Evolutionary conservation across 306 rosid species (phyloP), one percentile per base, ranked within the genome.

Genomic region (Dicorynia guianensis): DNA sequence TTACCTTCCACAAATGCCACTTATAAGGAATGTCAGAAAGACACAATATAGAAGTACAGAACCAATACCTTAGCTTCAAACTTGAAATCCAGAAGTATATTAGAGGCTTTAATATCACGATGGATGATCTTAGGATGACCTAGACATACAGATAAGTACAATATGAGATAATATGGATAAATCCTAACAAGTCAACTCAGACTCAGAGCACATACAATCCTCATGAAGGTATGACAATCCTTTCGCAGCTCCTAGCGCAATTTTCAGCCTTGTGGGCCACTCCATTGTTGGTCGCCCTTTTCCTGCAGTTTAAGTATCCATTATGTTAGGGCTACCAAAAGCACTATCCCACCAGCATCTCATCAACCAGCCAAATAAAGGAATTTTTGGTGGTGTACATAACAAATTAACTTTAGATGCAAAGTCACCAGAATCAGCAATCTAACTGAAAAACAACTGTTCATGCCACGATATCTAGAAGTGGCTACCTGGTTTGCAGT

Each of bases 121-220:
- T 95, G 99, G 74, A 95, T 95, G 74, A 95, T 95, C 87, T 92
- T 95, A 25, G 99, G 99, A 79, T 95, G 96, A 81, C 99, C 99
- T 95, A 85, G 52, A 82, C 7, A 54, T 38, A 57, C 13, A 47
- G 44, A 77, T 18, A 78, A 69, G 20, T 10, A 67, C 11, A 48
- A 53, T 47, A 53, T 34, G 14, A 52, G 55, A 63, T 13, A 72
- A 49, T 15, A 6, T 42, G 73, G 14, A 25, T 14, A 48, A 5
- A 25, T 19, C 44, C 38, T 11, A 35, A 81, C 33, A 72, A 71
- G 64, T 30, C 25, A 76, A 46, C 8, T 69, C 14, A 63, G 30
- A 59, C 25, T 63, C 17, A 64, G 61, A 56, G 65, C 46, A 82
- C 99, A 77, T 82, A 95, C 99, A 95, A 80, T 95, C 99, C 85